A percentile compares a stretch with the other conserved stretches of the same genome.
Conservation (phyloP, 129 eudicot genomes). For the Centella asiatica region DNA sequence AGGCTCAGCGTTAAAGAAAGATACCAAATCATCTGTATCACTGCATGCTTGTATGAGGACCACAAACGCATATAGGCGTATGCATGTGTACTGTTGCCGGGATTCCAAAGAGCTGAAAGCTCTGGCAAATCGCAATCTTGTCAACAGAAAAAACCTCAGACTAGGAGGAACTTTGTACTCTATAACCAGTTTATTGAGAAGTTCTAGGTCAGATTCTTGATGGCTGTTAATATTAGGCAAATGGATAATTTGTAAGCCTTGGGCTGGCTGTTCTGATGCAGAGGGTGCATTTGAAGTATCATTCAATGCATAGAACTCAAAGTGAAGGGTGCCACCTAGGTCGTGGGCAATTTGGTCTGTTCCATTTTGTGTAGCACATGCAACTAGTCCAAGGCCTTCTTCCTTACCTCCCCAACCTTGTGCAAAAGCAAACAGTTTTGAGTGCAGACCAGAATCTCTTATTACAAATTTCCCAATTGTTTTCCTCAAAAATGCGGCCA, state of each 20-base stretch:
- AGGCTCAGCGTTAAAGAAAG: conserved; percentile 90
- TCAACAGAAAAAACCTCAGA: conserved; percentile 77
- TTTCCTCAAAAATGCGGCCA: conserved; percentile 78
- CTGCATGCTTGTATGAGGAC: conserved; percentile 88
- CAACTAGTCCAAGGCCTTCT: conserved; percentile 86
- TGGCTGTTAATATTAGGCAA: conserved; percentile 47
- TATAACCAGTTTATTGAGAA: conserved; percentile 52
- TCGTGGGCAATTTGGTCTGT: conserved; percentile 52
- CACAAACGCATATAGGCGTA: conserved; percentile 81
- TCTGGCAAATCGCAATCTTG: conserved; percentile 90
- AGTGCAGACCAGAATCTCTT: conserved; percentile 64
- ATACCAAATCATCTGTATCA: conserved; percentile 64
- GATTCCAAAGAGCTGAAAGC: conserved; percentile 65
- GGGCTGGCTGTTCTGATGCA: conserved; percentile 34
- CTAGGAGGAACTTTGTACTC: conserved; percentile 66
- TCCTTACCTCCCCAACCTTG: conserved; percentile 99
- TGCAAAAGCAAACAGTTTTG: conserved; percentile 83
- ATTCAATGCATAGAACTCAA: conserved; percentile 71
- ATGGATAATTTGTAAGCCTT: conserved; percentile 74
- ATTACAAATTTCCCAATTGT: conserved; percentile 73
- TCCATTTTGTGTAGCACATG: conserved; percentile 60
- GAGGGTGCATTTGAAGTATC: conserved; percentile 30
- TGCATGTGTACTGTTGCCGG: conserved; percentile 81
- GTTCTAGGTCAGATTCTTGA: conserved; percentile 72
- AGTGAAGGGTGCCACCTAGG: conserved; percentile 86